Conservation (phyloP, 345 rosid species). For the Lepidium didymum region DNA sequence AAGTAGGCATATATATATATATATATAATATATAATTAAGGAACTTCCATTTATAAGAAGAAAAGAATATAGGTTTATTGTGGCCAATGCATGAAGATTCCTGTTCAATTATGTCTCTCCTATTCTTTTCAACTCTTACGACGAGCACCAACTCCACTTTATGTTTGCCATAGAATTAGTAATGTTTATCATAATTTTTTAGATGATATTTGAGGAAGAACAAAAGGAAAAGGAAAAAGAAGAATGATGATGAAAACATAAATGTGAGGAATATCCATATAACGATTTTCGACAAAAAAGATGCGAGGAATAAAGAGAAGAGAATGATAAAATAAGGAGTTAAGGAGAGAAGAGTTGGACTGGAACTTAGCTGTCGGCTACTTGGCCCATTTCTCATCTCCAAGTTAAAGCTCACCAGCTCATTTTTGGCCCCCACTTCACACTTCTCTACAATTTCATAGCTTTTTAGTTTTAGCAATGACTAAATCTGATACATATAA, state of each 20-base stretch:
- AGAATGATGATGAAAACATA: neutral
- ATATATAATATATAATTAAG: no score
- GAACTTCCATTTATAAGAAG: no score
- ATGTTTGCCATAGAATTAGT: neutral
- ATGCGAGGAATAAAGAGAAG: conserved; percentile 18
- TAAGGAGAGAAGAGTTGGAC: conserved; percentile 16
- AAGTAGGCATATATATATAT: no score
- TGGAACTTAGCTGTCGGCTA: conserved; percentile 26
- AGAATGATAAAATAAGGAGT: neutral
- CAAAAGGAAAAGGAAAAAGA: neutral
- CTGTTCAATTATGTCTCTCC: neutral
- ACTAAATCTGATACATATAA: no score
- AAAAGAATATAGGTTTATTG: neutral
- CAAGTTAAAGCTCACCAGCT: conserved; percentile 15
- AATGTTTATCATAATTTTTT: neutral
- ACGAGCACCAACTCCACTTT: neutral
- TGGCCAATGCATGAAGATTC: neutral
- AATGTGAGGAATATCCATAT: neutral
- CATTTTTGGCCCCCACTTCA: conserved; percentile 14
- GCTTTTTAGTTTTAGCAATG: no score
- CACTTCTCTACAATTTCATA: neutral
- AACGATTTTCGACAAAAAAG: no score
- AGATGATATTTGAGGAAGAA: no score
- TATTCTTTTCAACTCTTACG: neutral
- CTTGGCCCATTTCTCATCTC: conserved; percentile 5